Percentiles rank a stretch among this genome's conserved stretches.
phyloP scores from a whole-genome alignment of 2,329 filamentous ascomycete genomes.

The Fusarium agapanthi region DNA sequence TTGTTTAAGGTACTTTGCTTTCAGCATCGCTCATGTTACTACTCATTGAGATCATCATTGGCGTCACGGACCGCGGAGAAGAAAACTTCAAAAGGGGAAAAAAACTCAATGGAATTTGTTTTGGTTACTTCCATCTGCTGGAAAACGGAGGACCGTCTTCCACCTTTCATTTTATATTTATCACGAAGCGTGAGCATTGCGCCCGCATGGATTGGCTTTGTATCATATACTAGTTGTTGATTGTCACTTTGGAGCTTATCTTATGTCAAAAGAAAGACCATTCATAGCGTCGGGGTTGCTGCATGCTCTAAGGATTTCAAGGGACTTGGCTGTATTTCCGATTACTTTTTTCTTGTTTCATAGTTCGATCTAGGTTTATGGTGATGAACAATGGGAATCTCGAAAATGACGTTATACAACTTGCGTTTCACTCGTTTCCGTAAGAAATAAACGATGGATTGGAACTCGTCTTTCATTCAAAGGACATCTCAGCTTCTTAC shows the following conservation, averaged over 20 bases:
- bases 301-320: slow-evolving; percentile 25
- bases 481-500: not conserved
- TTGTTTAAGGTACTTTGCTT: not conserved
- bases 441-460: not conserved
- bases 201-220: slow-evolving; percentile 18
- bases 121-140: not conserved
- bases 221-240: slow-evolving; percentile 18
- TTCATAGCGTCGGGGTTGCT: slow-evolving; percentile 41
- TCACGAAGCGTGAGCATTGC: slow-evolving; percentile 33
- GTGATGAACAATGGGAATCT: slow-evolving; percentile 34
- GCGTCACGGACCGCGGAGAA: slow-evolving; percentile 29
- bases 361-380: slow-evolving; percentile 36
- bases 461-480: not conserved
- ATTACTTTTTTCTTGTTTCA: slow-evolving; percentile 5
- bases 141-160: not conserved
- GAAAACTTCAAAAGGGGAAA: not conserved
- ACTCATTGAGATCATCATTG: slow-evolving; percentile 28
- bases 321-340: slow-evolving; percentile 14
- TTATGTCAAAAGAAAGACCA: slow-evolving; percentile 28
- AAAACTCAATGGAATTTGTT: not conserved
- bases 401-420: slow-evolving; percentile 27
- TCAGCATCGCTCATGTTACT: slow-evolving; percentile 16
- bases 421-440: not conserved
- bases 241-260: slow-evolving; percentile 21
- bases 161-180: slow-evolving; percentile 27